A percentile compares a stretch with the other conserved stretches of the same genome.
phyloP scores from a whole-genome alignment of 2,329 filamentous ascomycete genomes.

The Epichloe aotearoae region DNA sequence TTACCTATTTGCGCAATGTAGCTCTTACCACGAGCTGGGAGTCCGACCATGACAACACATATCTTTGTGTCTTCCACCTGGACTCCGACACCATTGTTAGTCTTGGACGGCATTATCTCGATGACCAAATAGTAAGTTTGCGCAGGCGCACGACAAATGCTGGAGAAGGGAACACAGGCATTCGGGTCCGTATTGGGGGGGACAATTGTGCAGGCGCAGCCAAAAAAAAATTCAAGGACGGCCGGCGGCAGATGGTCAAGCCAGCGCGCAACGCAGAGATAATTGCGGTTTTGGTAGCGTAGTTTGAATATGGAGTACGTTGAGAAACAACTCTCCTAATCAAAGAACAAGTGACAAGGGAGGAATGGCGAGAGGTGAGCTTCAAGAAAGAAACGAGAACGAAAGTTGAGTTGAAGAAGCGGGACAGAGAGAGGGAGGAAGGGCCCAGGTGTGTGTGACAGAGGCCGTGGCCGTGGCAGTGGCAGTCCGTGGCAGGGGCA shows the following conservation, averaged over 20 bases:
- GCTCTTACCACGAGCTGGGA: slow-evolving; percentile 92
- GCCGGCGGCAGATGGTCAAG: neutral
- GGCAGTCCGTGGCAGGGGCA: no score
- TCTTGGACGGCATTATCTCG: slow-evolving; percentile 29
- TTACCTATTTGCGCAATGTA: slow-evolving; percentile 93
- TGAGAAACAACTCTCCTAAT: neutral
- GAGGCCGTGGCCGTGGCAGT: neutral
- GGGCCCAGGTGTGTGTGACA: neutral
- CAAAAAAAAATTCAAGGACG: neutral
- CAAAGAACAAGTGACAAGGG: neutral
- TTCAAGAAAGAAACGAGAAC: neutral
- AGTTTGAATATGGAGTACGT: neutral
- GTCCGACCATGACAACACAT: slow-evolving; percentile 96
- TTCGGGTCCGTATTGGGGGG: neutral
- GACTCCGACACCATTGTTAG: slow-evolving; percentile 54
- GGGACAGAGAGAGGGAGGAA: neutral
- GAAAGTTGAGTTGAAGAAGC: neutral
- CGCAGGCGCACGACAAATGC: slow-evolving; percentile 8
- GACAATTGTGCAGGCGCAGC: neutral
- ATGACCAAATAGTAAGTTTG: slow-evolving; percentile 1
- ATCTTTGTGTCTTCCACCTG: slow-evolving; percentile 94
- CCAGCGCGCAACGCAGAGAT: neutral
- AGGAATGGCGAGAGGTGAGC: neutral
- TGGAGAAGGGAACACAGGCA: slow-evolving; percentile 2
- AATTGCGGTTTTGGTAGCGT: no score